Base-by-base conservation (phyloP, 805 yeast species). In the Pichia nanzhaoensis region DNA sequence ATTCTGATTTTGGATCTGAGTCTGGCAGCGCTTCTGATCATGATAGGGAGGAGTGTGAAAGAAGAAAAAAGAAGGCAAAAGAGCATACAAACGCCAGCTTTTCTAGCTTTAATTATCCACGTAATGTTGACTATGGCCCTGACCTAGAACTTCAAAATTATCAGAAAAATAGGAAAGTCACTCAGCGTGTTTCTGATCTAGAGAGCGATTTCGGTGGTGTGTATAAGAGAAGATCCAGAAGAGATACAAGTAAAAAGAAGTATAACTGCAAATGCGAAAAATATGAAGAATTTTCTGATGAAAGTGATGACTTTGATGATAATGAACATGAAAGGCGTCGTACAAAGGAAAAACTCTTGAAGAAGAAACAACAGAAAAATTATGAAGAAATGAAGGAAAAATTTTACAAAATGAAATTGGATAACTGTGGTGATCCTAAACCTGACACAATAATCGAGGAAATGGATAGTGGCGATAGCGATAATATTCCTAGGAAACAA, bases 371-470 rank as follows among this genome's bases (percentile, higher is more conserved):
- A 17, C 18, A 10, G 5, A 27, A 37, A 18, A n/a, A 21, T 4
- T 33, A 40, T 32, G 20, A 22, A 3, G 34, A 40, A 17, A 21
- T 21, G 31, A 40, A 10, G n/a, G 17, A 33, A 12, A 22, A 33
- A 30, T 31, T 39, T 22, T 2, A 20, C 12, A 20, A 19, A 10
- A 21, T 31, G 36, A 28, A 32, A 10, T 19, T 39, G 34, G 16
- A 39, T 5, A 20, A 31, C 12, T 4, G 31, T 19, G 24, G 20
- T 5, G 21, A 20, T 19, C n/a, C 37, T 7, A n/a, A 7, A 14
- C 20, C 21, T 16, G 38, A 40, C 2, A 34, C 33, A 10, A 40
- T 34, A 7, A 19, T 40, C 33, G 43, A 40, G 33, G 43, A 40
- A 17, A 34, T 34, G 37, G 43, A 40, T 5, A 34, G 43, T 21